Evolutionary conservation across 176 grass and related monocot species (phyloP).

Genomic region (Leersia perrieri): DNA sequence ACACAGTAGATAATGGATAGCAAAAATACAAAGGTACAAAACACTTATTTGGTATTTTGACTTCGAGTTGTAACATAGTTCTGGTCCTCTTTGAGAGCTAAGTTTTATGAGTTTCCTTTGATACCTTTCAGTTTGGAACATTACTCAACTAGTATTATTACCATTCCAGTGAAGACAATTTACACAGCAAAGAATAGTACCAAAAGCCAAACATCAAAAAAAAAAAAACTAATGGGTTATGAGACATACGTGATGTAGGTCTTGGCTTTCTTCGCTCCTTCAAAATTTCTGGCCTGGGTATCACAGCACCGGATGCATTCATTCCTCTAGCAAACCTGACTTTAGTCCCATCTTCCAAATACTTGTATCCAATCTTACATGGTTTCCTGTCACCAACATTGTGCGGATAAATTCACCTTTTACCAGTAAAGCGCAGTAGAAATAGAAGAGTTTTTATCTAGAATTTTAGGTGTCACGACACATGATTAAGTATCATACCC

Average conservation of each 20-base stretch:
- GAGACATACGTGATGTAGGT: conserved; percentile 59
- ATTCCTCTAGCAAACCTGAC: conserved; percentile 76
- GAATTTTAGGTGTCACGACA: background rate
- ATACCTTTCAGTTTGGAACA: background rate
- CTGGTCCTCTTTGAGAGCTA: background rate
- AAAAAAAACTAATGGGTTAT: too few species aligned
- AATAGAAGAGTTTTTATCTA: background rate
- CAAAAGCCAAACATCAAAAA: background rate
- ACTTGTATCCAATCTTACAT: conserved; percentile 77
- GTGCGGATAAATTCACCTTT: background rate
- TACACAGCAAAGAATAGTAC: background rate
- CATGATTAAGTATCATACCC: conserved; percentile 45
- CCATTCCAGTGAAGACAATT: background rate
- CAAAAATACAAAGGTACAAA: background rate
- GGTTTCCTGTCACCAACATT: conserved; percentile 48
- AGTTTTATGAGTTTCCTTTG: background rate
- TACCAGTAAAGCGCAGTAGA: background rate
- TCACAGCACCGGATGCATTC: conserved; percentile 69
- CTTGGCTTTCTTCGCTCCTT: conserved; percentile 89
- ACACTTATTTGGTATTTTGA: background rate
- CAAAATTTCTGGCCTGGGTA: conserved; percentile 87
- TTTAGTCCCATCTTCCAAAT: conserved; percentile 86
- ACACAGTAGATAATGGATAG: background rate
- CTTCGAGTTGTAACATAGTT: background rate
- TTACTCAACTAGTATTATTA: background rate